A percentile compares a stretch with the other conserved stretches of the same genome.
Conservation (phyloP, 768 basidiomycete genomes). For the Hirschioporus abietinus region DNA sequence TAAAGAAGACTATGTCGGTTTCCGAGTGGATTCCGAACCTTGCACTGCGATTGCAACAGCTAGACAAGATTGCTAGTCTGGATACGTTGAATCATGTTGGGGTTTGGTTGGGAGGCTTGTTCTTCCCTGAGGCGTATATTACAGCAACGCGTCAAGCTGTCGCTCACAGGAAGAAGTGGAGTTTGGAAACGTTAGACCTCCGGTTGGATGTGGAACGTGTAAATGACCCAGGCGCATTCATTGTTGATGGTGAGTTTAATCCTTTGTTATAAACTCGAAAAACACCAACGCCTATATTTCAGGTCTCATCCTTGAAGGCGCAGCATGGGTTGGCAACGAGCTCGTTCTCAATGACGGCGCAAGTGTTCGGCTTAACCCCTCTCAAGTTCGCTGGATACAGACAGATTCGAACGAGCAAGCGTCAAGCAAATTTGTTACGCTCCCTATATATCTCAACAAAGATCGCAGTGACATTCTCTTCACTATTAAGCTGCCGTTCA, state of each 20-base stretch:
- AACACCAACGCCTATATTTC: constrained; percentile 13
- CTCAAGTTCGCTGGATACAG: constrained; percentile 86
- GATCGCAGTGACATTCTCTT: constrained; percentile 89
- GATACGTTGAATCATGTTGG: constrained; percentile 64
- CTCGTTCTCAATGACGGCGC: constrained; percentile 85
- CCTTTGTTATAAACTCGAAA: constrained; percentile 5
- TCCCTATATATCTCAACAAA: constrained; percentile 90
- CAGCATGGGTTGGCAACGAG: constrained; percentile 61
- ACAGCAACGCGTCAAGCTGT: constrained; percentile 96
- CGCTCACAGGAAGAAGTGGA: constrained; percentile 89
- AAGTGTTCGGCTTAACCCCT: constrained; percentile 69
- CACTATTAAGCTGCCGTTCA: constrained; percentile 80
- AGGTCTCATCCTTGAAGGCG: constrained; percentile 89
- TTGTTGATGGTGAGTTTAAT: constrained; percentile 65
- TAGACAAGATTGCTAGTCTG: constrained; percentile 62
- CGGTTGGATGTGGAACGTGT: constrained; percentile 78
- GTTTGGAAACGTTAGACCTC: constrained; percentile 81
- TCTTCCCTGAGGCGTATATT: constrained; percentile 95
- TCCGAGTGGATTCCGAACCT: constrained; percentile 85
- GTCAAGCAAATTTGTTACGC: constrained; percentile 49
- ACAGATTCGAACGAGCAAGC: constrained; percentile 35
- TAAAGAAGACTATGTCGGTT: constrained; percentile 74
- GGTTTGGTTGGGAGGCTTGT: constrained; percentile 91
- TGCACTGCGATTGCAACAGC: constrained; percentile 72
- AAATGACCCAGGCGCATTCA: constrained; percentile 74